These are phyloP conservation scores for Podospora fimiseda DNA, from an alignment of 495 filamentous ascomycete species.

Conservation along the genomic window DNA sequence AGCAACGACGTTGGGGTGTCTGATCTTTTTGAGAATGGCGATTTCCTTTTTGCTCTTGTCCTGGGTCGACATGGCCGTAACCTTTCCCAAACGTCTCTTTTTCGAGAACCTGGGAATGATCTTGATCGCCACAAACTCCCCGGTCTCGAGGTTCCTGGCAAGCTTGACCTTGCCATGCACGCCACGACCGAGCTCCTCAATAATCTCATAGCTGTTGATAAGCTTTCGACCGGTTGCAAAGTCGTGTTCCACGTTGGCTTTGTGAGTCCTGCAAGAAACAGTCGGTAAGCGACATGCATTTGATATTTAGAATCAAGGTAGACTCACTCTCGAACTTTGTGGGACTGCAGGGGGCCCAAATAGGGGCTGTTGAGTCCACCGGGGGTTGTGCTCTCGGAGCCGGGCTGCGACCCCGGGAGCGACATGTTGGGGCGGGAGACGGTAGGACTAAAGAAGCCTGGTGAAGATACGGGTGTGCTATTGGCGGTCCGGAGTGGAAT, in stretches of 20 bases:
- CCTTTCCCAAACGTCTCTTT: conserved; percentile 76
- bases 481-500: conserved; percentile 43
- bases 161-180: conserved; percentile 97
- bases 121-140: conserved; percentile 89
- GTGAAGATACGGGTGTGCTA: conserved; percentile 63
- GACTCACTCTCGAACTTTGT: conserved; percentile 55
- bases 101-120: conserved; percentile 96
- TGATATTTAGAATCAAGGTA: no score
- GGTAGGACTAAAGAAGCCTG: conserved; percentile 57
- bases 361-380: conserved; percentile 46
- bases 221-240: conserved; percentile 81
- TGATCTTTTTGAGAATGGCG: conserved; percentile 95
- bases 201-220: conserved; percentile 95
- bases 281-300: no score
- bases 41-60: conserved; percentile 97
- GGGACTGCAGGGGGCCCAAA: conserved; percentile 58
- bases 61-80: conserved; percentile 56
- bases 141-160: conserved; percentile 68
- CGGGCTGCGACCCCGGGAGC: conserved; percentile 28
- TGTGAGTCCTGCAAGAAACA: conserved; percentile 72
- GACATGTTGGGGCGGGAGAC: conserved; percentile 34
- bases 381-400: conserved; percentile 44
- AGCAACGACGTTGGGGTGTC: conserved; percentile 90
- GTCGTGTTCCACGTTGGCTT: conserved; percentile 83
- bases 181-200: conserved; percentile 90